Percentiles rank a stretch among this genome's conserved stretches.
Conservation (phyloP, 1,139 yeast species). For the Yamadazyma songkhlaensis region DNA sequence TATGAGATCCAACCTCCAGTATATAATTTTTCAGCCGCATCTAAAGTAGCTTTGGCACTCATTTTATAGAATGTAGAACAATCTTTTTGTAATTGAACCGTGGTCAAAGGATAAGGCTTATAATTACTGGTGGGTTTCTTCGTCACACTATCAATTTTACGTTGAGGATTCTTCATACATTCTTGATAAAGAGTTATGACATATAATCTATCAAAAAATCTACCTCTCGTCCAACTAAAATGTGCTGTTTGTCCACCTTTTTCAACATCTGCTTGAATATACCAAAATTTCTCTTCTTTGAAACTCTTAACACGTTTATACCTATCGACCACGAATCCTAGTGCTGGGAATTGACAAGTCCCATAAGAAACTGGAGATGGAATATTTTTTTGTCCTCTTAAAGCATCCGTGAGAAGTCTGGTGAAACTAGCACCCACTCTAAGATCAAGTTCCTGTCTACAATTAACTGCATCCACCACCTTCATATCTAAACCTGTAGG, state of each 20-base stretch:
- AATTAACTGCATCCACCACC: conserved; percentile 79
- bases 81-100: conserved; percentile 90
- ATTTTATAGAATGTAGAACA: conserved; percentile 73
- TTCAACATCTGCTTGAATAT: conserved; percentile 50
- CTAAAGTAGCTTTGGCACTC: conserved; percentile 80
- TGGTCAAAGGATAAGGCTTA: conserved; percentile 88
- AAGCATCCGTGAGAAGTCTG: conserved; percentile 59
- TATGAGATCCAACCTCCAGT: conserved; percentile 85
- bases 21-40: conserved; percentile 83
- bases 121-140: conserved; percentile 70
- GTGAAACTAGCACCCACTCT: conserved; percentile 91
- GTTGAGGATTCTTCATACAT: conserved; percentile 50
- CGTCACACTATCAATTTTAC: conserved; percentile 49
- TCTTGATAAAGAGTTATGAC: conserved; percentile 64
- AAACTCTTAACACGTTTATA: conserved; percentile 73
- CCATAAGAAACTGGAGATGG: conserved; percentile 65
- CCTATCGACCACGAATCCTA: conserved; percentile 96
- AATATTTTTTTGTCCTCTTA: conserved; percentile 25
- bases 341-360: conserved; percentile 94
- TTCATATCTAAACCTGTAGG: conserved; percentile 65
- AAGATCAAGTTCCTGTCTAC: conserved; percentile 84
- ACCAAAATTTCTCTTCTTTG: conserved; percentile 80
- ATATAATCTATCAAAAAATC: conserved; percentile 68
- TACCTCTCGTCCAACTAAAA: conserved; percentile 68
- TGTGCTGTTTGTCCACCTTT: conserved; percentile 27